phyloP scores from a whole-genome alignment of 768 basidiomycete species.

The Scleroderma bovista region DNA sequence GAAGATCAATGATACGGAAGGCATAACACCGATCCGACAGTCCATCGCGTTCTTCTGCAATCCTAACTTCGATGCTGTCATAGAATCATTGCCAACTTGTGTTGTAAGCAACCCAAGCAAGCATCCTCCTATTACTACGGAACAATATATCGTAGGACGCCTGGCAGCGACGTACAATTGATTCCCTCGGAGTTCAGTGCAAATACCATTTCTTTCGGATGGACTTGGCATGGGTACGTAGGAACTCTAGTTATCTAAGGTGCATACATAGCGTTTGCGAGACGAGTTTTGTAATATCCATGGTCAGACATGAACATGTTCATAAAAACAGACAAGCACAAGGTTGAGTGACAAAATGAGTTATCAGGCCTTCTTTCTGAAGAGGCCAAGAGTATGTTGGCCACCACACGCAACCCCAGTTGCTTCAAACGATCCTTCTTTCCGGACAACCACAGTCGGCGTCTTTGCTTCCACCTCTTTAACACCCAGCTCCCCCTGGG shows the following conservation, averaged over 20 bases:
- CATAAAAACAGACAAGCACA: too few species aligned
- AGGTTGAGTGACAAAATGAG: neutral
- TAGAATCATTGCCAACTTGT: conserved; percentile 68
- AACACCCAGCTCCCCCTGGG: conserved; percentile 69
- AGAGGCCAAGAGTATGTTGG: conserved; percentile 69
- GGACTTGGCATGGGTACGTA: conserved; percentile 5
- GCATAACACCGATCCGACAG: conserved; percentile 61
- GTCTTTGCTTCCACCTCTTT: conserved; percentile 56
- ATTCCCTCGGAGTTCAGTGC: too few species aligned
- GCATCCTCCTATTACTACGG: conserved; percentile 68
- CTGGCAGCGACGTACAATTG: conserved; percentile 53
- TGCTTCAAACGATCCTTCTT: conserved; percentile 58
- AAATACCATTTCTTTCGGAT: too few species aligned
- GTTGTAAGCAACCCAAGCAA: conserved; percentile 45
- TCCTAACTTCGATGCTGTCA: conserved; percentile 63
- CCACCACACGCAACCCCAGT: conserved; percentile 62
- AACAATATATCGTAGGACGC: conserved; percentile 71
- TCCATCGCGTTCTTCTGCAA: conserved; percentile 89
- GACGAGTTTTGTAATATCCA: neutral
- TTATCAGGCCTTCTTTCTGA: conserved; percentile 51
- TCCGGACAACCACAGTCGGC: conserved; percentile 63
- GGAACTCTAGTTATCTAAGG: neutral
- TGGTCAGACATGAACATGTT: neutral
- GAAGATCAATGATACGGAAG: conserved; percentile 43
- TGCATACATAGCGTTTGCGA: neutral